Evolutionary conservation across 352 stramenopile species (phyloP).

Genomic region (Aphanomyces euteiches): DNA sequence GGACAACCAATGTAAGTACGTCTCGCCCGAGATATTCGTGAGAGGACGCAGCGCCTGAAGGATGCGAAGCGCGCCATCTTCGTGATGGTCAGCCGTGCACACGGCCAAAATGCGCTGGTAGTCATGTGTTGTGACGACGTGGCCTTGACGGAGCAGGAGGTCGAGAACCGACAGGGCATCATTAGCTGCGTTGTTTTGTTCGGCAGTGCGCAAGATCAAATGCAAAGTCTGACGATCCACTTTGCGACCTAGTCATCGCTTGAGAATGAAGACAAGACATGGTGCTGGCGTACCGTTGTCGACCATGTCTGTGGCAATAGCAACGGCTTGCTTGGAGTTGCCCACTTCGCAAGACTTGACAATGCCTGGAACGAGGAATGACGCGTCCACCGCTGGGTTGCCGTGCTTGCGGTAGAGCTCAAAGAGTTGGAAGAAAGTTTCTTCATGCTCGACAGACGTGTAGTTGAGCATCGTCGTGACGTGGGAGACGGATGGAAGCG

Average conservation of each 20-base stretch:
- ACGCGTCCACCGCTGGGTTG: slow-evolving; percentile 78
- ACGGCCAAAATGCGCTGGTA: slow-evolving; percentile 72
- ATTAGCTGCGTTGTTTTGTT: neutral
- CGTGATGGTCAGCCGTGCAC: slow-evolving; percentile 70
- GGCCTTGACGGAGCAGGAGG: slow-evolving; percentile 14
- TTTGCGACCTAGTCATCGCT: slow-evolving; percentile 44
- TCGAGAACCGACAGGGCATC: slow-evolving; percentile 15
- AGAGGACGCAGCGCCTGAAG: slow-evolving; percentile 70
- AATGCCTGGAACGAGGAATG: slow-evolving; percentile 75
- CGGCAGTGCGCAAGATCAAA: slow-evolving; percentile 10
- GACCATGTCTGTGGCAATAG: slow-evolving; percentile 79
- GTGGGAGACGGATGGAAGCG: slow-evolving; percentile 10
- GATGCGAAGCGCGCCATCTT: slow-evolving; percentile 73
- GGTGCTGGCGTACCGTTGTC: slow-evolving; percentile 43
- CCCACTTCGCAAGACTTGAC: slow-evolving; percentile 72
- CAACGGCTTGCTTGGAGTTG: slow-evolving; percentile 64
- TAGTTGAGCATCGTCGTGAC: slow-evolving; percentile 26
- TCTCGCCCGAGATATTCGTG: slow-evolving; percentile 58
- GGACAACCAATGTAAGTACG: slow-evolving; percentile 83
- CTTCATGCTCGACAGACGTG: slow-evolving; percentile 34
- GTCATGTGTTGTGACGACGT: slow-evolving; percentile 36
- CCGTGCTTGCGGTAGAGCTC: slow-evolving; percentile 84
- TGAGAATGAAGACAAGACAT: neutral
- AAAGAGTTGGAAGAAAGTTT: slow-evolving; percentile 79
- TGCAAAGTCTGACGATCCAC: slow-evolving; percentile 69